phyloP scores from a whole-genome alignment of 768 basidiomycete species.

The Tricholomella constricta region DNA sequence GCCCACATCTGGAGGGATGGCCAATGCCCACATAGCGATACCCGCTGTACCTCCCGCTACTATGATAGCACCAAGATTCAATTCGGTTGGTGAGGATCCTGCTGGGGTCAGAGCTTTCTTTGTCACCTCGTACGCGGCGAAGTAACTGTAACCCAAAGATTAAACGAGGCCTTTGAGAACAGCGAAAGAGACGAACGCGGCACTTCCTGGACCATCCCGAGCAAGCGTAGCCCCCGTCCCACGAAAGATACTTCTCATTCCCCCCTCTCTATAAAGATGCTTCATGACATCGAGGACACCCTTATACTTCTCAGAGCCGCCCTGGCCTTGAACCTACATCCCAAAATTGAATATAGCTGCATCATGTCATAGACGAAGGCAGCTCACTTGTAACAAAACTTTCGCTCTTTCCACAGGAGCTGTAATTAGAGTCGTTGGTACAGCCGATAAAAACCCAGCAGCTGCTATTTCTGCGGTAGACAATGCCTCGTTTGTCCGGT shows the following conservation, averaged over 20 bases:
- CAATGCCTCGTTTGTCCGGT: constrained; percentile 62
- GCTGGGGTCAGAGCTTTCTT: constrained; percentile 85
- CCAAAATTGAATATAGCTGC: constrained; percentile 11
- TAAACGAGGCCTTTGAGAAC: not conserved
- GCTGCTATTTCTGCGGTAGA: constrained; percentile 80
- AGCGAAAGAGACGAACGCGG: constrained; percentile 67
- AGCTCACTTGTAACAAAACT: constrained; percentile 82
- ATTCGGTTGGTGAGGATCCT: constrained; percentile 74
- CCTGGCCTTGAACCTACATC: constrained; percentile 86
- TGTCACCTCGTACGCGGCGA: constrained; percentile 93
- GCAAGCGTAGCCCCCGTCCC: constrained; percentile 93
- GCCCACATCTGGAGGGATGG: constrained; percentile 94
- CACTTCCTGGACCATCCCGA: constrained; percentile 95
- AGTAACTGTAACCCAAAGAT: constrained; percentile 62
- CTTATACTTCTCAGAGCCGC: constrained; percentile 72
- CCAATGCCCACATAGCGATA: constrained; percentile 97
- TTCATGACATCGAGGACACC: constrained; percentile 91
- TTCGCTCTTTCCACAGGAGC: constrained; percentile 97
- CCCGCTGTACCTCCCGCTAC: constrained; percentile 93
- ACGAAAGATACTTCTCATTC: constrained; percentile 86
- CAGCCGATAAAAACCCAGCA: constrained; percentile 92
- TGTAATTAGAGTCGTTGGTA: constrained; percentile 90
- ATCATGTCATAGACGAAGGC: not conserved
- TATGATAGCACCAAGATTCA: constrained; percentile 86
- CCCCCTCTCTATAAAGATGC: constrained; percentile 93